Conservation (phyloP, 208 protist genomes). For the Leishmania mexicana region DNA sequence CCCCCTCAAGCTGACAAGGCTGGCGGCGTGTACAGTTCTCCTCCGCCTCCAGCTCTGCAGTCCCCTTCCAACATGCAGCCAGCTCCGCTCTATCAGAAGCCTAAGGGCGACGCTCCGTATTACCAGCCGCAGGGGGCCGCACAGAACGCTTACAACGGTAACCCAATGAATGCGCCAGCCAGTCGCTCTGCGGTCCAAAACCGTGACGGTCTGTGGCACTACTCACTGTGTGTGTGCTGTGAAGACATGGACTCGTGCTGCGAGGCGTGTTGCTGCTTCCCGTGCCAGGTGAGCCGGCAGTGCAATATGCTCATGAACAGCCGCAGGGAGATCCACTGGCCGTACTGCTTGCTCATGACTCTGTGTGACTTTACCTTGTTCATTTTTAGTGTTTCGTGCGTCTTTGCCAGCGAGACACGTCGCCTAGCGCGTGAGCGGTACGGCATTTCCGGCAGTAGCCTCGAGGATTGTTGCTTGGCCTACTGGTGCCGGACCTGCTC, state of each 20-base stretch:
- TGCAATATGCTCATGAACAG: constrained; percentile 42
- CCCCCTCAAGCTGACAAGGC: neutral
- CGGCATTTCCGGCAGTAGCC: constrained; percentile 22
- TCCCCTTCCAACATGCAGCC: too few species aligned
- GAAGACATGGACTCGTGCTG: constrained; percentile 37
- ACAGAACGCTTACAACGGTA: neutral
- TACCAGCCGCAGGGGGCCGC: neutral
- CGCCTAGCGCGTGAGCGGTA: constrained; percentile 33
- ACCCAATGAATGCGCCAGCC: neutral
- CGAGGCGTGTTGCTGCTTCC: constrained; percentile 40
- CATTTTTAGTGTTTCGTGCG: constrained; percentile 18
- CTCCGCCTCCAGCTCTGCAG: neutral
- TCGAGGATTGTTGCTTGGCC: constrained; percentile 26
- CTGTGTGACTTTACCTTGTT: neutral
- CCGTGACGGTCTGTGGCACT: constrained; percentile 33
- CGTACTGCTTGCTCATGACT: constrained; percentile 27
- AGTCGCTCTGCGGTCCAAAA: accelerated
- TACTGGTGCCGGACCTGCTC: constrained; percentile 47
- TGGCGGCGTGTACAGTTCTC: neutral
- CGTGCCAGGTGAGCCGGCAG: constrained; percentile 50
- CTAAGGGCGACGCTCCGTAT: neutral
- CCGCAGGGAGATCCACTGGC: constrained; percentile 22
- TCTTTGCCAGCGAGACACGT: constrained; percentile 21
- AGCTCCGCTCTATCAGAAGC: neutral
- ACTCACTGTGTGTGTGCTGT: constrained; percentile 41